Evolutionary conservation across 768 basidiomycete genomes (phyloP).

Genomic region (Melanogaster broomeanus): DNA sequence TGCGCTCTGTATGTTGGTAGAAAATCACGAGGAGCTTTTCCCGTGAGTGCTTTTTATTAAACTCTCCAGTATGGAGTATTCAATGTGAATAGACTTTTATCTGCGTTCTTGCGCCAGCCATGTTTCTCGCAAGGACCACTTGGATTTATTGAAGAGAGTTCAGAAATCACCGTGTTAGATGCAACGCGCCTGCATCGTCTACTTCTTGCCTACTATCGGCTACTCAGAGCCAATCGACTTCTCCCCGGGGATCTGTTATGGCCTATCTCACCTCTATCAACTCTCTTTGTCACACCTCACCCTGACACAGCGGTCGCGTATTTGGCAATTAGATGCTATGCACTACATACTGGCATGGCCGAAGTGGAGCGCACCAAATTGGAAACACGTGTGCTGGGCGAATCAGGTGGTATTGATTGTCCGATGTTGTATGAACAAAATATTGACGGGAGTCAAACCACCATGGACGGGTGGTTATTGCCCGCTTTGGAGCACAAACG

Average conservation of each 20-base stretch:
- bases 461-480: constrained; percentile 81
- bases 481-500: constrained; percentile 69
- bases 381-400: constrained; percentile 64
- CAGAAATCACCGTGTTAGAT: constrained; percentile 37
- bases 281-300: constrained; percentile 49
- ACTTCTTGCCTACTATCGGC: constrained; percentile 80
- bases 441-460: constrained; percentile 43
- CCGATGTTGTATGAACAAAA: constrained; percentile 55
- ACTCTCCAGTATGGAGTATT: constrained; percentile 4
- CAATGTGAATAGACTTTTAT: constrained; percentile 49
- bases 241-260: constrained; percentile 66
- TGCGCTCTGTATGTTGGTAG: constrained; percentile 63
- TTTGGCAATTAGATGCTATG: constrained; percentile 78
- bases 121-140: constrained; percentile 56
- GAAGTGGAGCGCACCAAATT: constrained; percentile 72
- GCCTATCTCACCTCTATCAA: constrained; percentile 47
- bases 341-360: constrained; percentile 73
- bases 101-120: constrained; percentile 47
- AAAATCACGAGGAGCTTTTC: constrained; percentile 70
- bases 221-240: constrained; percentile 71
- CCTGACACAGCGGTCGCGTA: constrained; percentile 65
- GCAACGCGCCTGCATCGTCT: constrained; percentile 59
- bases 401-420: constrained; percentile 60
- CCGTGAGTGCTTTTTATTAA: constrained; percentile 48
- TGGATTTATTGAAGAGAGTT: constrained; percentile 37